Conservation (phyloP, 2,329 filamentous ascomycete species). For the Pseudocercospora eumusae region DNA sequence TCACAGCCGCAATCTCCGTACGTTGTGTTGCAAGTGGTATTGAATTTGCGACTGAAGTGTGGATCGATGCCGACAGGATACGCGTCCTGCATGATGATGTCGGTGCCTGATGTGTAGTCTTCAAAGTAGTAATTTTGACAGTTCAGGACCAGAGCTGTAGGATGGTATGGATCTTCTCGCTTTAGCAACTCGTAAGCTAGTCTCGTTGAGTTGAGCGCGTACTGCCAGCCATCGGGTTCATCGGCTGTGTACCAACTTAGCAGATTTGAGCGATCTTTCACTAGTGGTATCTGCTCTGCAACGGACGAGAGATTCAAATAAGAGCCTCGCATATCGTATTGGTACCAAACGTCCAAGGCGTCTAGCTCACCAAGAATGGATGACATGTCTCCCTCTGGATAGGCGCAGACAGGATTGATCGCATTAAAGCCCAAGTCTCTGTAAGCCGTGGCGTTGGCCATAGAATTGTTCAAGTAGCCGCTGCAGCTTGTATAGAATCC, state of each 20-base stretch:
- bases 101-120: constrained; percentile 56
- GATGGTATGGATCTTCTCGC: constrained; percentile 61
- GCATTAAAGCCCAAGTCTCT: constrained; percentile 51
- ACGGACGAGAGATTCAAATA: constrained; percentile 46
- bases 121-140: constrained; percentile 63
- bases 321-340: constrained; percentile 51
- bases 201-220: constrained; percentile 54
- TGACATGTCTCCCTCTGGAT: constrained; percentile 44
- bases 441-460: constrained; percentile 45
- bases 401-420: constrained; percentile 49
- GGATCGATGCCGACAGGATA: constrained; percentile 63
- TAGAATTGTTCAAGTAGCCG: constrained; percentile 37
- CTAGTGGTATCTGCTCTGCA: constrained; percentile 41
- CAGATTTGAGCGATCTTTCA: constrained; percentile 42
- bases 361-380: constrained; percentile 49
- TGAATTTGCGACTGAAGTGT: constrained; percentile 56
- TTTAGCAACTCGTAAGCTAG: constrained; percentile 51
- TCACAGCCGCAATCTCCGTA: constrained; percentile 66
- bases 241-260: constrained; percentile 55
- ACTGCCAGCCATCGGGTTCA: constrained; percentile 59
- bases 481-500: constrained; percentile 49
- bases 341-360: constrained; percentile 47
- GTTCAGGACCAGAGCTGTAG: constrained; percentile 61
- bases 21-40: constrained; percentile 59
- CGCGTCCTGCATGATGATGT: constrained; percentile 62